phyloP scores from a whole-genome alignment of 73 alveolate genomes.

The Symbiodinium pilosum region DNA sequence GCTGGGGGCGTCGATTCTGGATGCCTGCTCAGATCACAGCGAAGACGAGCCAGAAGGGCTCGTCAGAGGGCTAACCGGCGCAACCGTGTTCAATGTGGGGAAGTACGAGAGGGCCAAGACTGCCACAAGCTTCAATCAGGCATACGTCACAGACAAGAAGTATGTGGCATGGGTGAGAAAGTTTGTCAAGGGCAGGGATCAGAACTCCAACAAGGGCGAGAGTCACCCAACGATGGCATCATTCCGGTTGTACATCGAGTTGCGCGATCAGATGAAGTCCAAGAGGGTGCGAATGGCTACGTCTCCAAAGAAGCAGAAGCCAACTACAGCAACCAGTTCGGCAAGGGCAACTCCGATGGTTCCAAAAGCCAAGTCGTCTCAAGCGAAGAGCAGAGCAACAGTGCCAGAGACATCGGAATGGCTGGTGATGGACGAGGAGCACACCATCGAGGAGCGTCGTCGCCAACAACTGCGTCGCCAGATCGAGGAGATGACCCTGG shows the following conservation, averaged over 20 bases:
- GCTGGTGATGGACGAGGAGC: neutral
- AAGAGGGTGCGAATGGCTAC: neutral
- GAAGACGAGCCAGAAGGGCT: neutral
- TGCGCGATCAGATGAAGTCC: neutral
- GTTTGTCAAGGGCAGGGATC: neutral
- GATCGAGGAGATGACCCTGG: neutral
- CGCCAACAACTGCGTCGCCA: neutral
- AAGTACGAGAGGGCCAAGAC: neutral
- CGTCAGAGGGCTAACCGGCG: neutral
- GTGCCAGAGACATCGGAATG: neutral
- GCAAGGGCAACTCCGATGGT: neutral
- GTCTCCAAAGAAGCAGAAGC: neutral
- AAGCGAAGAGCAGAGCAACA: neutral
- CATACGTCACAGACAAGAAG: slow-evolving; percentile 1
- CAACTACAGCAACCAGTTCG: neutral
- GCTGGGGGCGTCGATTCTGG: neutral
- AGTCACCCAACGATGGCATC: neutral
- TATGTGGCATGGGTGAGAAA: slow-evolving; percentile 19
- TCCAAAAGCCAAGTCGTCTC: neutral
- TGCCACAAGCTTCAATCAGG: neutral
- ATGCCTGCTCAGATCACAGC: neutral
- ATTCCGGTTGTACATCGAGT: neutral
- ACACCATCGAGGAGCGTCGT: neutral
- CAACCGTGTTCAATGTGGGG: neutral
- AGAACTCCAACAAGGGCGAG: too few species aligned